phyloP scores from a whole-genome alignment of 1,139 yeast genomes.

The Geotrichum australiense region DNA sequence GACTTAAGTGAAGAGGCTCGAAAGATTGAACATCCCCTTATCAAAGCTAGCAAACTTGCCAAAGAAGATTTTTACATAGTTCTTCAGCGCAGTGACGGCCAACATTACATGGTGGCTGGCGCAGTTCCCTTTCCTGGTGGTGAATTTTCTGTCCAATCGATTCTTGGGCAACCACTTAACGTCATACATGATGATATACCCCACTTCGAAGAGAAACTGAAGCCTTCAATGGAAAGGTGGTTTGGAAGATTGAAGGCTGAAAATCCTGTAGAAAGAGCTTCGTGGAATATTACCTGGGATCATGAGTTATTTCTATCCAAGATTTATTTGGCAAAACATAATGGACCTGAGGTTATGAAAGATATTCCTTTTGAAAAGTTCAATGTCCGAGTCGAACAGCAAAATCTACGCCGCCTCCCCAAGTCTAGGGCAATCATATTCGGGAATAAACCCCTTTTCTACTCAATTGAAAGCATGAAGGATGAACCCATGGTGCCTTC shows the following conservation, averaged over 20 bases:
- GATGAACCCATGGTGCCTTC: constrained; percentile 73
- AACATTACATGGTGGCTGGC: constrained; percentile 61
- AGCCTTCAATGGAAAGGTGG: constrained; percentile 70
- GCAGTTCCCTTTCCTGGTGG: constrained; percentile 80
- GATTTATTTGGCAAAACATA: constrained; percentile 44
- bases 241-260: constrained; percentile 52
- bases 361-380: constrained; percentile 39
- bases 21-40: constrained; percentile 51
- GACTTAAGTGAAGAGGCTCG: constrained; percentile 44
- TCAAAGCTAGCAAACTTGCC: constrained; percentile 59
- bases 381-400: constrained; percentile 56
- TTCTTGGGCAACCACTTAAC: constrained; percentile 56
- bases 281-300: constrained; percentile 71
- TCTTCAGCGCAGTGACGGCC: constrained; percentile 44
- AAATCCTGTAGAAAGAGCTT: constrained; percentile 64
- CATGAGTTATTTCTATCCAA: constrained; percentile 48
- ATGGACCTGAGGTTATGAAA: constrained; percentile 24
- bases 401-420: constrained; percentile 60
- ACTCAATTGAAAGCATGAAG: constrained; percentile 67
- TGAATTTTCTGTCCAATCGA: constrained; percentile 52
- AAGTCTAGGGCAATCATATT: constrained; percentile 52
- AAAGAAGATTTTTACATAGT: constrained; percentile 69
- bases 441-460: constrained; percentile 63
- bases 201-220: constrained; percentile 56
- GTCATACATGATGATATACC: constrained; percentile 67